Percentiles rank a stretch among this genome's conserved stretches.
Evolutionary conservation across 805 yeast species (phyloP).

Genomic region (Candida bentonensis): DNA sequence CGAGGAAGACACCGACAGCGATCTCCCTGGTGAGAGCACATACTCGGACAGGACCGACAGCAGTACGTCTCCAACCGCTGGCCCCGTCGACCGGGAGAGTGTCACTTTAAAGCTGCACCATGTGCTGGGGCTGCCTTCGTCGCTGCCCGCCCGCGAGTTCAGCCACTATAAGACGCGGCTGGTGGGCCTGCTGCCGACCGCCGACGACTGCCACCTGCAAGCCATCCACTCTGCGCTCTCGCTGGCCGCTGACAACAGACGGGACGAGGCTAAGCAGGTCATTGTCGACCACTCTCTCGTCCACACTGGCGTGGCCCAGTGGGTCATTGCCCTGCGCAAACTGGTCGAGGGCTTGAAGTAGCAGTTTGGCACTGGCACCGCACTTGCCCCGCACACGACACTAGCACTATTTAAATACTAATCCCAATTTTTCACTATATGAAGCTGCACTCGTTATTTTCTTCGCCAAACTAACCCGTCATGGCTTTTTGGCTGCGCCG

Average conservation of each 20-base stretch:
- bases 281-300: conserved; percentile 40
- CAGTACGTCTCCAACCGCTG: too few relatives aligned
- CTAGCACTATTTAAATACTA: too few relatives aligned
- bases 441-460: too few relatives aligned
- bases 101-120: conserved; percentile 4
- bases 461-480: too few relatives aligned
- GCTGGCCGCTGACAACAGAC: conserved; percentile 16
- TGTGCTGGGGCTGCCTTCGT: conserved; percentile 2
- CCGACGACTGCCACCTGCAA: conserved; percentile 11
- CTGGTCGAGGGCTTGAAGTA: conserved; percentile 28
- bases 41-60: too few relatives aligned
- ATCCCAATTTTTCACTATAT: too few relatives aligned
- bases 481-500: neutral
- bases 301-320: conserved; percentile 39
- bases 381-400: too few relatives aligned
- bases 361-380: too few relatives aligned
- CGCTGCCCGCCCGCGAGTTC: conserved; percentile 11
- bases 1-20: too few relatives aligned
- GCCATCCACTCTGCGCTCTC: conserved; percentile 18
- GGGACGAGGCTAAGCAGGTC: conserved; percentile 20
- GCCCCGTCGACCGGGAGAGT: too few relatives aligned
- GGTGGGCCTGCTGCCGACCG: conserved; percentile 7
- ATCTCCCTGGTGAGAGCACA: too few relatives aligned
- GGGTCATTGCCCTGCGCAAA: conserved; percentile 58
- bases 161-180: conserved; percentile 15